These are phyloP conservation scores for Globisporangium paddicum DNA, from an alignment of 352 stramenopile species.

Conservation along the genomic window DNA sequence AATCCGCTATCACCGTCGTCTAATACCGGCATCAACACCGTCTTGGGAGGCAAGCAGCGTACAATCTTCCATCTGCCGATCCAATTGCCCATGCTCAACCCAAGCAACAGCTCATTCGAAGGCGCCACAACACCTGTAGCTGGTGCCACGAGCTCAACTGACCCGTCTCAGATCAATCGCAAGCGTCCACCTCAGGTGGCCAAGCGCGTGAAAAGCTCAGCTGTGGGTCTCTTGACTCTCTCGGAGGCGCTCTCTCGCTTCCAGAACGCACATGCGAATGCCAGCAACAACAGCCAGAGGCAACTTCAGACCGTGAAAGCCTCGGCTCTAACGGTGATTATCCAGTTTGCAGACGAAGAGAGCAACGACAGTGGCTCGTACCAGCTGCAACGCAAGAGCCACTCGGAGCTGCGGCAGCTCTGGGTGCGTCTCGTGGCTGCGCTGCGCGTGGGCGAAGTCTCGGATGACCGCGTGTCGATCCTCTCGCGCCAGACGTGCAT, in stretches of 20 bases:
- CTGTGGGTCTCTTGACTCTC: slow-evolving; percentile 13
- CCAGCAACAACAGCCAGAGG: background rate
- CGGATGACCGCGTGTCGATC: slow-evolving; percentile 20
- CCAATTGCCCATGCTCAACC: background rate
- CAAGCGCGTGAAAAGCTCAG: slow-evolving; percentile 8
- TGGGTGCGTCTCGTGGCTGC: slow-evolving; percentile 24
- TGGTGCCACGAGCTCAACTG: background rate
- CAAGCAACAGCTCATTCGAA: slow-evolving; percentile 9
- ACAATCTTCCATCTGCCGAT: background rate
- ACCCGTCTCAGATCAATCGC: background rate
- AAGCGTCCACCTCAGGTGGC: background rate
- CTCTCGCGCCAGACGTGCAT: slow-evolving; percentile 21
- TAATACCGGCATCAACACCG: background rate
- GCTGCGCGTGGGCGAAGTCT: slow-evolving; percentile 23
- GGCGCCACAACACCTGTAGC: background rate
- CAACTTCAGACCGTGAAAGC: background rate
- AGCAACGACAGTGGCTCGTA: background rate
- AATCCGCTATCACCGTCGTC: background rate
- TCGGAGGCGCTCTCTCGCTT: slow-evolving; percentile 11
- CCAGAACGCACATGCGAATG: background rate
- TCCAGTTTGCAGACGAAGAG: slow-evolving; percentile 17
- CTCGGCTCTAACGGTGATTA: slow-evolving; percentile 1
- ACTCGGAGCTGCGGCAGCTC: slow-evolving; percentile 13
- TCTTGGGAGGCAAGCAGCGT: background rate
- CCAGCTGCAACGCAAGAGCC: slow-evolving; percentile 3